A percentile compares a stretch with the other conserved stretches of the same genome.
Conservation (phyloP, 2,329 filamentous ascomycete genomes). For the Didymosphaeria variabile region DNA sequence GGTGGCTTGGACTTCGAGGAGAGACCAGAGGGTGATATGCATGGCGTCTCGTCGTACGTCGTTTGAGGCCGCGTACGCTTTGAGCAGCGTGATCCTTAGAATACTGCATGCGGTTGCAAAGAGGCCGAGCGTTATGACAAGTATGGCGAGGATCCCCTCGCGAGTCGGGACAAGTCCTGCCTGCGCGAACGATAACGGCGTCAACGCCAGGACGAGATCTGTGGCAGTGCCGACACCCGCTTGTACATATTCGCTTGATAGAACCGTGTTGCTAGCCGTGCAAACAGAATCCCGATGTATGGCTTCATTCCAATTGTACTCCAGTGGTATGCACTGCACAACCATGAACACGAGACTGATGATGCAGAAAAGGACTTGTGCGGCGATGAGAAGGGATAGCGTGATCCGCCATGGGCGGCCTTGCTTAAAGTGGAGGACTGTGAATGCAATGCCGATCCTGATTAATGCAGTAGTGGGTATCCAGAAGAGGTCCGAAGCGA, state of each 20-base stretch:
- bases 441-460: slow-evolving; percentile 34
- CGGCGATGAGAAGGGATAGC: slow-evolving; percentile 31
- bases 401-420: slow-evolving; percentile 24
- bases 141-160: slow-evolving; percentile 27
- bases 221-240: slow-evolving; percentile 27
- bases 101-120: slow-evolving; percentile 32
- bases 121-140: slow-evolving; percentile 30
- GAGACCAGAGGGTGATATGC: slow-evolving; percentile 31
- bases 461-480: slow-evolving; percentile 24
- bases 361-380: slow-evolving; percentile 30
- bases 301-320: slow-evolving; percentile 27
- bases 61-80: slow-evolving; percentile 23
- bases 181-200: slow-evolving; percentile 30
- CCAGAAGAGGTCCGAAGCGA: slow-evolving; percentile 23
- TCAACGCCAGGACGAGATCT: slow-evolving; percentile 30
- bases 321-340: slow-evolving; percentile 30
- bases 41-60: slow-evolving; percentile 27
- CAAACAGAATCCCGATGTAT: slow-evolving; percentile 22
- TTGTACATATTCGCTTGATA: slow-evolving; percentile 25
- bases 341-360: slow-evolving; percentile 28
- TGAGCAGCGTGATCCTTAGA: slow-evolving; percentile 28
- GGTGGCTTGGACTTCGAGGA: slow-evolving; percentile 32
- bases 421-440: slow-evolving; percentile 34
- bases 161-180: slow-evolving; percentile 24
- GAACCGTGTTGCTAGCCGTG: slow-evolving; percentile 9